Evolutionary conservation across 495 filamentous ascomycete species (phyloP), one percentile per base, ranked within the genome.

Genomic region (Talaromyces ruber): DNA sequence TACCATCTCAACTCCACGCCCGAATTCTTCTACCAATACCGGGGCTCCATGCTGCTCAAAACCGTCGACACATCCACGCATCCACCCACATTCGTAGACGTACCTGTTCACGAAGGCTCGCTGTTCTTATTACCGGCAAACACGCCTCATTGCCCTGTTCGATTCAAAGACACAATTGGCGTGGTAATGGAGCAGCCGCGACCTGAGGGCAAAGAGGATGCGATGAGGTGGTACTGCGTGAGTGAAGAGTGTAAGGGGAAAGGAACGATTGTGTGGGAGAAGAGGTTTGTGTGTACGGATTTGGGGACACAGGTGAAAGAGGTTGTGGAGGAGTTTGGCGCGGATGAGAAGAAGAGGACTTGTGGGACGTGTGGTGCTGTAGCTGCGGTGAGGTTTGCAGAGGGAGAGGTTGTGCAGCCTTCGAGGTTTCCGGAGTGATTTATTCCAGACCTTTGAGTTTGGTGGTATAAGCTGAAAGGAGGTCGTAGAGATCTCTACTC

Each of bases 21-120:
- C 6, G 94, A 98, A 69, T 98, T 92, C 85, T 98, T 98, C 83
- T 98, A 95, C 81, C 93, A 97, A 71, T 89, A 97, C 79, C 84
- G 85, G 62, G 94, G 94, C 55, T 84, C 84, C 26, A 97, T 98
- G 94, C 79, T 97, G 21, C 86, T 98, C 56, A 96, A 95, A 68
- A 90, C 94, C 2, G 92, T 98, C 32, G 84, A 88, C 60, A 72
- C 72, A 4, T 70, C 86, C 59, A 81, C 77, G 9, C 79, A 78
- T 26, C 74, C 77, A 14, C 72, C 75, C 11, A 67, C 69, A 1
- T 96, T 96, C 74, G 81, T 84, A 60, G 94, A 98, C 72, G 87
- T 98, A 60, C 81, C 87, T 54, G 96, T 98, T 70, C 81, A 85
- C 65, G 93, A 98, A 75, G 93, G 93, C 59, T 93, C 95, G 43